phyloP scores from a whole-genome alignment of 2,329 filamentous ascomycete species.

The Hymenoscyphus fructigenus region DNA sequence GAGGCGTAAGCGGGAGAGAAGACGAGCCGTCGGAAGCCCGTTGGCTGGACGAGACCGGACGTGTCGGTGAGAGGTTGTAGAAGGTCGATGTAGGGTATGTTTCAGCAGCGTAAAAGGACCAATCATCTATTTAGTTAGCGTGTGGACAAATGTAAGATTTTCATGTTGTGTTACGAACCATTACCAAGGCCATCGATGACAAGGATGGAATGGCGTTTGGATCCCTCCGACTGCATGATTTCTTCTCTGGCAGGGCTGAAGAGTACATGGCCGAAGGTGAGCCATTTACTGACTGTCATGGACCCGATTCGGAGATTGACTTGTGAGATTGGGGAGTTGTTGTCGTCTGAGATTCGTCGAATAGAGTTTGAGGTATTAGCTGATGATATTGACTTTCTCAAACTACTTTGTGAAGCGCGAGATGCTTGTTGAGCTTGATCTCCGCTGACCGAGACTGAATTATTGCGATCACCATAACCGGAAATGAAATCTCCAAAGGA shows the following conservation, averaged over 20 bases:
- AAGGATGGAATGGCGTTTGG: slow-evolving; percentile 63
- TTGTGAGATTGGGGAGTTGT: slow-evolving; percentile 64
- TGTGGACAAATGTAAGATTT: neutral
- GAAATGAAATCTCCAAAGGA: slow-evolving; percentile 45
- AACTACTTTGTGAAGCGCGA: slow-evolving; percentile 19
- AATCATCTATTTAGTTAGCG: slow-evolving; percentile 56
- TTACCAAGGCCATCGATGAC: slow-evolving; percentile 85
- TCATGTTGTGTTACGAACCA: slow-evolving; percentile 33
- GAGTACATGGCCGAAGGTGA: slow-evolving; percentile 79
- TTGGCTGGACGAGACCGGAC: slow-evolving; percentile 48
- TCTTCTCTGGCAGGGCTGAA: slow-evolving; percentile 79
- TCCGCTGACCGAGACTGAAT: slow-evolving; percentile 17
- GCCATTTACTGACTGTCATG: slow-evolving; percentile 84
- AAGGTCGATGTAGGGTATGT: slow-evolving; percentile 74
- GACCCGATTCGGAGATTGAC: slow-evolving; percentile 78
- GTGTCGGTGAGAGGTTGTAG: slow-evolving; percentile 67
- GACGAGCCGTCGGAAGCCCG: slow-evolving; percentile 38
- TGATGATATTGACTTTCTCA: slow-evolving; percentile 24
- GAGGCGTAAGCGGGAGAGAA: slow-evolving; percentile 55
- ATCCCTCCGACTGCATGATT: slow-evolving; percentile 52
- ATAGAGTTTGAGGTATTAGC: slow-evolving; percentile 28
- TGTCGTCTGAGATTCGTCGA: slow-evolving; percentile 40
- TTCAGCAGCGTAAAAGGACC: slow-evolving; percentile 82
- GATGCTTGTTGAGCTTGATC: slow-evolving; percentile 15
- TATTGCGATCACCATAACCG: slow-evolving; percentile 42